These are phyloP conservation scores for Diatrype stigma DNA, from an alignment of 2,329 filamentous ascomycete genomes.

Conservation along the genomic window DNA sequence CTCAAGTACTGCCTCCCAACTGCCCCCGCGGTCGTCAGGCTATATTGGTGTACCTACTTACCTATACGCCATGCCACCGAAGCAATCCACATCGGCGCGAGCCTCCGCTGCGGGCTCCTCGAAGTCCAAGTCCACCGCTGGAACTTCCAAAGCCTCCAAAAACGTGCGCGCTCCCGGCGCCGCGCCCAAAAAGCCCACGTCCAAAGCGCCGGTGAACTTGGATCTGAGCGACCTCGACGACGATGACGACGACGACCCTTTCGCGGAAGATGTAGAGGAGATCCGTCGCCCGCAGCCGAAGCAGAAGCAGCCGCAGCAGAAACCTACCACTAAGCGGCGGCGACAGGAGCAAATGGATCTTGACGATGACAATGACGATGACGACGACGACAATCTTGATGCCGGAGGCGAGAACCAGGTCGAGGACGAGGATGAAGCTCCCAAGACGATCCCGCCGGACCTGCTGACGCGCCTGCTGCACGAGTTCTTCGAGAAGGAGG, in stretches of 20 bases:
- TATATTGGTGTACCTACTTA: too few species aligned
- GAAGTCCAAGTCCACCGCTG: slow-evolving; percentile 9
- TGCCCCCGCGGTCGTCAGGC: too few species aligned
- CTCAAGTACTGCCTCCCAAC: too few species aligned
- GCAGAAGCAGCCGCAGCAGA: slow-evolving; percentile 6
- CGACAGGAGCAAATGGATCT: slow-evolving; percentile 1
- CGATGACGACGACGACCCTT: too few species aligned
- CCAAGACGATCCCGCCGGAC: slow-evolving; percentile 62
- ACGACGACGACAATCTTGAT: slow-evolving; percentile 21
- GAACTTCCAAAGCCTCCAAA: slow-evolving; percentile 2
- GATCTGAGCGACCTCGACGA: slow-evolving; percentile 16
- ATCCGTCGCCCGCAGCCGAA: slow-evolving; percentile 8
- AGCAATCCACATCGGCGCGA: slow-evolving; percentile 21
- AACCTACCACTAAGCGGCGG: not conserved
- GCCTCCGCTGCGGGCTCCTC: not conserved
- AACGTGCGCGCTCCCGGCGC: not conserved
- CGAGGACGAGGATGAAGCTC: slow-evolving; percentile 32
- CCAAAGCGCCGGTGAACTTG: slow-evolving; percentile 6
- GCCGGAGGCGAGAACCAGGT: slow-evolving; percentile 26
- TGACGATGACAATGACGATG: slow-evolving; percentile 13
- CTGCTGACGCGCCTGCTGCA: slow-evolving; percentile 74
- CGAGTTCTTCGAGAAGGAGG: slow-evolving; percentile 69
- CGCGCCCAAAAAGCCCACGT: slow-evolving; percentile 2
- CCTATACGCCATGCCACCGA: slow-evolving; percentile 37
- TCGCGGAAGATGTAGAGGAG: slow-evolving; percentile 20